phyloP scores from a whole-genome alignment of 2,329 filamentous ascomycete genomes.

The Harringtonia lauricola region DNA sequence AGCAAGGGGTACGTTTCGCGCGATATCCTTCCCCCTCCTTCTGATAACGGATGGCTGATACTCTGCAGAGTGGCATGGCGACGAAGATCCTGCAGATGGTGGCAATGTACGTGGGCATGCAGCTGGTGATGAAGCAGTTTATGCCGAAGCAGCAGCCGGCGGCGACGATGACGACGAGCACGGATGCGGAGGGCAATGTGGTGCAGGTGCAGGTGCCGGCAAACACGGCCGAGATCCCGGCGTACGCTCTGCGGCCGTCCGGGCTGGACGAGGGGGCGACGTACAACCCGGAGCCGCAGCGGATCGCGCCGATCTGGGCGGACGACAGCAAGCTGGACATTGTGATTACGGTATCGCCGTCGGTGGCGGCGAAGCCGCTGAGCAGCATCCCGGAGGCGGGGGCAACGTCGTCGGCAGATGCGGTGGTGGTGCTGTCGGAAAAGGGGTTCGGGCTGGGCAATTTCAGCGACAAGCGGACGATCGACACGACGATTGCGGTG shows the following conservation, averaged over 20 bases:
- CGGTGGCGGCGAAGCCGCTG: constrained; percentile 57
- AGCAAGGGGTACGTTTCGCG: constrained; percentile 8
- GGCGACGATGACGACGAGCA: constrained; percentile 34
- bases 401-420: constrained; percentile 19
- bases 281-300: constrained; percentile 55
- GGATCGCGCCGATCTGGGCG: constrained; percentile 81
- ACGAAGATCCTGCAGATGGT: constrained; percentile 40
- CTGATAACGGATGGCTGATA: not conserved
- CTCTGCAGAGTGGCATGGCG: constrained; percentile 21
- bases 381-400: constrained; percentile 41
- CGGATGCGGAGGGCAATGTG: constrained; percentile 39
- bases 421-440: constrained; percentile 68
- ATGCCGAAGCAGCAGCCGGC: constrained; percentile 33
- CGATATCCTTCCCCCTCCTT: no score
- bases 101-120: constrained; percentile 47
- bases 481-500: constrained; percentile 67
- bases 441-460: constrained; percentile 70
- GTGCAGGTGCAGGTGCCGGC: constrained; percentile 34
- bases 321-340: constrained; percentile 70
- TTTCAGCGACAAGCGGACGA: constrained; percentile 64
- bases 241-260: constrained; percentile 54
- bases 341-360: constrained; percentile 71
- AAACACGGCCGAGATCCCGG: constrained; percentile 46
- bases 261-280: constrained; percentile 47
- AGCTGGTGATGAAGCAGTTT: constrained; percentile 44